Evolutionary conservation across 192 early-diverging fungal genomes (phyloP), one percentile per base, ranked within the genome.

Genomic region (Rhizoclosmatium globosum): DNA sequence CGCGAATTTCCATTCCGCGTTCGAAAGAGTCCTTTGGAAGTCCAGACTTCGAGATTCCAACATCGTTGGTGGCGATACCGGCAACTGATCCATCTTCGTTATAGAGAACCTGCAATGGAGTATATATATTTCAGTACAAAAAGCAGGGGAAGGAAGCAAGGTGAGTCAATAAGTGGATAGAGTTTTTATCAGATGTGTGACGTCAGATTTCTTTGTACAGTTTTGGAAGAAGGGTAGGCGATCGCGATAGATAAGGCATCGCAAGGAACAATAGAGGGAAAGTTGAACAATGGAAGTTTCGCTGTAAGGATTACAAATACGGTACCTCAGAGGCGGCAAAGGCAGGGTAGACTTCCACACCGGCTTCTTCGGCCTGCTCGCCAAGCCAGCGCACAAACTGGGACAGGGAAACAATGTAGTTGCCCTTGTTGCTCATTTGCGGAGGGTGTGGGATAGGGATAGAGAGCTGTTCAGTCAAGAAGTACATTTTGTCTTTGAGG

Each of bases 361-460:
- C 97, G 23, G 92, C 83, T 80, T 98, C 97, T 82, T 98, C 98
- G 44, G 98, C 98, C 77, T 96, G 93, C 78, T 97, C 95, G 61
- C 97, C 97, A 39, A 99, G 85, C 98, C 98, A 99, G 81, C 92
- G 91, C 64, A 94, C 93, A 82, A 98, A 95, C 82, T 97, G 95
- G 79, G 90, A 95, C 60, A 99, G 84, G 6, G 95, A 97, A 7
- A 99, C 92, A 81, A 99, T 97, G 85, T 96, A 99, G 83, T 99
- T 99, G 58, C 96, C 97, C 80, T 94, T 84, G 85, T 99, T 99
- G 87, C 89, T 92, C 95, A 98, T 95, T 74, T 95, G 92, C 74
- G 98, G 95, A 56, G 97, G 96, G 67, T 97, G 95, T 6, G 90
- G 90, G 45, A 98, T 68, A 3, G 97, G 97, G 69, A 98, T 88